Evolutionary conservation across 306 rosid species (phyloP).

Genomic region (Prunus dulcis): DNA sequence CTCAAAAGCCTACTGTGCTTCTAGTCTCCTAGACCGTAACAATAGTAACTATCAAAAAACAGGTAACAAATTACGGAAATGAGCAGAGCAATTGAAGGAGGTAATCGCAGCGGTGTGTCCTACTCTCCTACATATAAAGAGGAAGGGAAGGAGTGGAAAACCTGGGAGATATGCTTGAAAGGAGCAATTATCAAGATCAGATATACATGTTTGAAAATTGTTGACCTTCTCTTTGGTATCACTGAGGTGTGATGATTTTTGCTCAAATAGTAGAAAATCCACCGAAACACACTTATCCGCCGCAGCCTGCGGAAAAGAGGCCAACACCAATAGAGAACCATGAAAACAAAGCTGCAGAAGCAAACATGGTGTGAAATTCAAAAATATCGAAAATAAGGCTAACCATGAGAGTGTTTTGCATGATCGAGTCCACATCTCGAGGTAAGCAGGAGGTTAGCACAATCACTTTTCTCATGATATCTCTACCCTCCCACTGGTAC

Average conservation of each 20-base stretch:
- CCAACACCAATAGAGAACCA: not conserved
- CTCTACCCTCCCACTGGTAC: slow-evolving; percentile 73
- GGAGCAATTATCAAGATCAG: slow-evolving; percentile 69
- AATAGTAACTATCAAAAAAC: not conserved
- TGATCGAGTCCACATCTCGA: slow-evolving; percentile 41
- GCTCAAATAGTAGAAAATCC: slow-evolving; percentile 67
- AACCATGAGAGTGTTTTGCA: slow-evolving; percentile 60
- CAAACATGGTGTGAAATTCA: not conserved
- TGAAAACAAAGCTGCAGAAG: slow-evolving; percentile 4
- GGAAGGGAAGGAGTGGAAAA: not conserved
- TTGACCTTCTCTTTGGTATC: slow-evolving; percentile 42
- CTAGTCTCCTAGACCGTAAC: not conserved
- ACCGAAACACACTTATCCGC: slow-evolving; percentile 67
- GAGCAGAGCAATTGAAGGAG: not conserved
- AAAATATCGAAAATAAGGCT: slow-evolving; percentile 17
- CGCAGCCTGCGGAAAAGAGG: slow-evolving; percentile 44
- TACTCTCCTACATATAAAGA: not conserved
- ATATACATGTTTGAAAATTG: slow-evolving; percentile 42
- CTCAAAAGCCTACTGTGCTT: not conserved
- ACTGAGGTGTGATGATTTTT: slow-evolving; percentile 53
- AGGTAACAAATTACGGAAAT: not conserved
- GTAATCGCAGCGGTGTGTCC: not conserved
- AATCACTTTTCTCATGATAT: slow-evolving; percentile 62
- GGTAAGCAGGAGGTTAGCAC: slow-evolving; percentile 55
- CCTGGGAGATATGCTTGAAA: slow-evolving; percentile 62